Evolutionary conservation across 2,329 filamentous ascomycete genomes (phyloP).

Genomic region (Hawksworthiomyces lignivorus): DNA sequence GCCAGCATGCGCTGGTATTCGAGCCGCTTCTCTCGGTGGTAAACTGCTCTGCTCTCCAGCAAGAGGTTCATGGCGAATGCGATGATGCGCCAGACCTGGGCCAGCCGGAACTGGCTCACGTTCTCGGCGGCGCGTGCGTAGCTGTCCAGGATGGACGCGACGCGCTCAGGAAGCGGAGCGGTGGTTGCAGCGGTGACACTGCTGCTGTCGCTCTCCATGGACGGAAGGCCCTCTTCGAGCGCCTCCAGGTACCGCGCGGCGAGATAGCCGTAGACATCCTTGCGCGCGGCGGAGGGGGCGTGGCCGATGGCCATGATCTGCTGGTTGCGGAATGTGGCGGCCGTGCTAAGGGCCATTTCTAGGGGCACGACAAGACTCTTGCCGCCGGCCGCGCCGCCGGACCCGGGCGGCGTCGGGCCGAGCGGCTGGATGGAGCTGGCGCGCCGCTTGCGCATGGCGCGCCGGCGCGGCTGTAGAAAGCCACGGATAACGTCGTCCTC

Average conservation of each 20-base stretch:
- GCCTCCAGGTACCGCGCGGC: constrained; percentile 49
- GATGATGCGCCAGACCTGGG: constrained; percentile 57
- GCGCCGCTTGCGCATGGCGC: constrained; percentile 31
- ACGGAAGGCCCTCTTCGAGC: constrained; percentile 41
- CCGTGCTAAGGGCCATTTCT: constrained; percentile 51
- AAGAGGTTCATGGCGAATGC: constrained; percentile 49
- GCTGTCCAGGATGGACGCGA: constrained; percentile 44
- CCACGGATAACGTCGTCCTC: constrained; percentile 56
- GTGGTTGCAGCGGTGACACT: too few relatives aligned
- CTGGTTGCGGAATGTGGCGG: constrained; percentile 49
- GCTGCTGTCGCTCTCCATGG: constrained; percentile 22
- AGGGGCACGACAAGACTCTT: constrained; percentile 32
- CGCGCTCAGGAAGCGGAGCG: constrained; percentile 39
- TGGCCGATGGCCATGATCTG: constrained; percentile 57
- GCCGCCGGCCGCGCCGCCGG: constrained; percentile 25
- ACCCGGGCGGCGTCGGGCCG: constrained; percentile 47
- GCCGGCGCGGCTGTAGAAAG: constrained; percentile 43
- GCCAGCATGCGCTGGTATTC: not conserved
- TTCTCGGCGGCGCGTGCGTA: constrained; percentile 52
- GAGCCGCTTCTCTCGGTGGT: constrained; percentile 46
- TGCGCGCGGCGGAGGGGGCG: constrained; percentile 43
- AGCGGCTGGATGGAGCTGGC: constrained; percentile 34
- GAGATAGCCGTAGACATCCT: constrained; percentile 48
- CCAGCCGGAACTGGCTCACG: constrained; percentile 49
- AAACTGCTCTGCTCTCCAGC: constrained; percentile 46